Conservation (phyloP, 1,139 yeast genomes). For the Kodamaea alishanica region DNA sequence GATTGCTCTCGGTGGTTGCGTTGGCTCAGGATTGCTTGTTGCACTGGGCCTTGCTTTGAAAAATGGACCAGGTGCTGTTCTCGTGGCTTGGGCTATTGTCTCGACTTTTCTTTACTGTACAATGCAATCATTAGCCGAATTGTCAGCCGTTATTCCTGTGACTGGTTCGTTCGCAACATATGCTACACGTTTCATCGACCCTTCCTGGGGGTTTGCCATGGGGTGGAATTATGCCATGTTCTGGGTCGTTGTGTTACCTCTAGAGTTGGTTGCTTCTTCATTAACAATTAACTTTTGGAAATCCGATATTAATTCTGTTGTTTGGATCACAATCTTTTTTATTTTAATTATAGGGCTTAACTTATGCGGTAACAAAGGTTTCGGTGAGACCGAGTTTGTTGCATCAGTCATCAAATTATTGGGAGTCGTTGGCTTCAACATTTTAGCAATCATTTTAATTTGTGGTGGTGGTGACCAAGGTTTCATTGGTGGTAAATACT, state of each 20-base stretch:
- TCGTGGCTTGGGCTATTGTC: slow-evolving; percentile 43
- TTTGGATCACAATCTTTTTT: slow-evolving; percentile 65
- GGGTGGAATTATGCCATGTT: slow-evolving; percentile 68
- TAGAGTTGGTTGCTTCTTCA: slow-evolving; percentile 70
- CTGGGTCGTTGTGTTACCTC: slow-evolving; percentile 67
- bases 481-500: slow-evolving; percentile 52
- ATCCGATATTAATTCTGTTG: slow-evolving; percentile 52
- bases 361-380: slow-evolving; percentile 59
- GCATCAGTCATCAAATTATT: slow-evolving; percentile 58
- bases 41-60: slow-evolving; percentile 37
- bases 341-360: slow-evolving; percentile 54
- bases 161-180: slow-evolving; percentile 71
- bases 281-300: slow-evolving; percentile 68
- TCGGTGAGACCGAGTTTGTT: slow-evolving; percentile 65
- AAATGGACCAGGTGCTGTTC: slow-evolving; percentile 36
- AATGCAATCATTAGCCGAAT: slow-evolving; percentile 66
- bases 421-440: slow-evolving; percentile 63
- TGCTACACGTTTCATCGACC: slow-evolving; percentile 61
- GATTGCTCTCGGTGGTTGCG: slow-evolving; percentile 41
- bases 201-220: slow-evolving; percentile 73
- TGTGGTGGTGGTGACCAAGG: slow-evolving; percentile 65
- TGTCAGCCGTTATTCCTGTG: slow-evolving; percentile 64
- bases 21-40: slow-evolving; percentile 36
- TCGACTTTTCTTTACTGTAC: slow-evolving; percentile 54
- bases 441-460: slow-evolving; percentile 62